Percentiles rank a stretch among this genome's conserved stretches.
phyloP scores from a whole-genome alignment of 164 flowering plant species.

The Platanus orientalis region DNA sequence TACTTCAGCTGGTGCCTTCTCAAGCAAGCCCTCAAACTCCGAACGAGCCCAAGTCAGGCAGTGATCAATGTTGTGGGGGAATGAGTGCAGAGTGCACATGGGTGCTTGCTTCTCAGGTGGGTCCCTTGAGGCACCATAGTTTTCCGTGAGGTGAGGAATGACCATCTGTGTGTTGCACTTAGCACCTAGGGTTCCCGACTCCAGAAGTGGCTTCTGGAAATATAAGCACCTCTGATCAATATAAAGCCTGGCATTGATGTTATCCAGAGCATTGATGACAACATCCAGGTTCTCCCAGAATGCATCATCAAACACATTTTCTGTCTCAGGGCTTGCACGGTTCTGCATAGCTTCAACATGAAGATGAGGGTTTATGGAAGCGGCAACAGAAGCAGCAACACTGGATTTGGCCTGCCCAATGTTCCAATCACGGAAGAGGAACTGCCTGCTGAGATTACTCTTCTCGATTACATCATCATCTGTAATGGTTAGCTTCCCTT shows the following conservation, averaged over 20 bases:
- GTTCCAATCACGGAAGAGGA: conserved; percentile 91
- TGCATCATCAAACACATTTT: conserved; percentile 73
- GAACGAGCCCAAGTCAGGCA: conserved; percentile 97
- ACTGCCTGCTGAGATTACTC: conserved; percentile 89
- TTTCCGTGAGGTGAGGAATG: conserved; percentile 82
- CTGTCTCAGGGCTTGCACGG: conserved; percentile 76
- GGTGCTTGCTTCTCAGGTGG: conserved; percentile 96
- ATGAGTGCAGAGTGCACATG: conserved; percentile 92
- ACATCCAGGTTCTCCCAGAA: conserved; percentile 77
- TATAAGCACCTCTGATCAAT: conserved; percentile 83
- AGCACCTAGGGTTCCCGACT: conserved; percentile 86
- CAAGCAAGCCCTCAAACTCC: conserved; percentile 89
- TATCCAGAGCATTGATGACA: conserved; percentile 80
- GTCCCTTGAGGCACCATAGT: conserved; percentile 87
- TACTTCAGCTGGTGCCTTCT: conserved; percentile 92
- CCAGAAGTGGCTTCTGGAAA: conserved; percentile 86
- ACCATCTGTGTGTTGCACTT: conserved; percentile 95
- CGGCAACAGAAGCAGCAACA: conserved; percentile 82
- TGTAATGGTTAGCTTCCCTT: conserved; percentile 69
- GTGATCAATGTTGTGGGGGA: conserved; percentile 90
- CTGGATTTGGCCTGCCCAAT: conserved; percentile 93
- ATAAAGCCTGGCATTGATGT: conserved; percentile 81
- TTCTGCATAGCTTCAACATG: conserved; percentile 77
- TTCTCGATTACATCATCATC: conserved; percentile 96
- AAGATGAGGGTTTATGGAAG: conserved; percentile 49